Evolutionary conservation across 2,329 filamentous ascomycete species (phyloP).

Genomic region (Monosporascus sp.): DNA sequence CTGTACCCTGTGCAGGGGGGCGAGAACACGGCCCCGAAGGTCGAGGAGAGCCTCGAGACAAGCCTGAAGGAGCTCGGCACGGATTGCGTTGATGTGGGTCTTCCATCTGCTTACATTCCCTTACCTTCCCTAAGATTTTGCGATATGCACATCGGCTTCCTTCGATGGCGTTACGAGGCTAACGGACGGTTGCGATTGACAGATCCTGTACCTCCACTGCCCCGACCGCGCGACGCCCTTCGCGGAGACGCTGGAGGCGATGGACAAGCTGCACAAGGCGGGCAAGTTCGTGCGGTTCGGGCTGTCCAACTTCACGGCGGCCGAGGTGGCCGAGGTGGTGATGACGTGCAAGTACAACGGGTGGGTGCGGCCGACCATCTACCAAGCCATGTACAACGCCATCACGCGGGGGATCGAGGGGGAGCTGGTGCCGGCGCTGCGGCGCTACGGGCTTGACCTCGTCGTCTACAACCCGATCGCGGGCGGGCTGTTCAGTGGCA

Average conservation of each 20-base stretch:
- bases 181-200: neutral
- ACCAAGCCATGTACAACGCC: slow-evolving; percentile 84
- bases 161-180: slow-evolving; percentile 1
- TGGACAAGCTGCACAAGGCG: slow-evolving; percentile 77
- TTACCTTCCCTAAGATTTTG: neutral
- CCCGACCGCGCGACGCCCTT: slow-evolving; percentile 67
- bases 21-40: slow-evolving; percentile 56
- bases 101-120: neutral
- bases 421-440: slow-evolving; percentile 68
- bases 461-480: slow-evolving; percentile 81
- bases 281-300: slow-evolving; percentile 81
- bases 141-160: neutral
- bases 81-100: slow-evolving; percentile 61
- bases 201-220: slow-evolving; percentile 72
- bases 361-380: slow-evolving; percentile 80
- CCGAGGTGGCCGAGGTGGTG: slow-evolving; percentile 81
- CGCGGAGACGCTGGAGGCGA: slow-evolving; percentile 69
- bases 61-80: slow-evolving; percentile 68
- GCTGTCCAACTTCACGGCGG: slow-evolving; percentile 79
- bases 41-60: slow-evolving; percentile 60
- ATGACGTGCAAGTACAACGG: slow-evolving; percentile 72
- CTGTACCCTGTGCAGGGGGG: slow-evolving; percentile 57
- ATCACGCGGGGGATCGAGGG: slow-evolving; percentile 71
- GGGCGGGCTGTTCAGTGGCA: slow-evolving; percentile 75
- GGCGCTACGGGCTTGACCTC: slow-evolving; percentile 71